phyloP scores from a whole-genome alignment of 345 rosid species.

The Populus alba region DNA sequence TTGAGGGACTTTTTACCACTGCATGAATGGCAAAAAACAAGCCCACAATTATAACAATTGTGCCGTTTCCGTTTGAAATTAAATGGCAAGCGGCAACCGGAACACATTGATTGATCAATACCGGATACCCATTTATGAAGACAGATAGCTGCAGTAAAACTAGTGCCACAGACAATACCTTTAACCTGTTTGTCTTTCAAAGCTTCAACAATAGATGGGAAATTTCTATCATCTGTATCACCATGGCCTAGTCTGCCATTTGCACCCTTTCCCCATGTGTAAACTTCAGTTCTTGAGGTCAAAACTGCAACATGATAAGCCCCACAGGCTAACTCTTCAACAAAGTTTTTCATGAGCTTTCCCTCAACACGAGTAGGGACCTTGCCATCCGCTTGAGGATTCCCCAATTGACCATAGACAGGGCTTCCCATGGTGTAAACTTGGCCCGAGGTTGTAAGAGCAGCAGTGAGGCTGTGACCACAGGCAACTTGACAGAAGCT shows the following conservation, averaged over 20 bases:
- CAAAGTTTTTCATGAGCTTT: slow-evolving; percentile 37
- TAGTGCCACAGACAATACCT: slow-evolving; percentile 52
- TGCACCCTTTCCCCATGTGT: slow-evolving; percentile 66
- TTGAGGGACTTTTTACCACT: slow-evolving; percentile 52
- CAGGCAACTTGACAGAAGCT: slow-evolving; percentile 60
- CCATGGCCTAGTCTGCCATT: slow-evolving; percentile 67
- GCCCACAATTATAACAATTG: slow-evolving; percentile 71
- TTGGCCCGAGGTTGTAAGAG: slow-evolving; percentile 46
- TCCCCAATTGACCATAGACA: slow-evolving; percentile 48
- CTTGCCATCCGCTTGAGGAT: slow-evolving; percentile 35
- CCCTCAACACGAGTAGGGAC: slow-evolving; percentile 49
- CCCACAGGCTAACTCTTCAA: slow-evolving; percentile 62
- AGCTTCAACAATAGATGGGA: slow-evolving; percentile 57
- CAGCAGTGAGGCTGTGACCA: slow-evolving; percentile 56
- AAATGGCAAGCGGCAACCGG: slow-evolving; percentile 49
- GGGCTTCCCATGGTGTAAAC: slow-evolving; percentile 54
- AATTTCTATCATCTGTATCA: slow-evolving; percentile 37
- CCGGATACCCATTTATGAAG: slow-evolving; percentile 50
- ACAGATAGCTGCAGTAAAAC: slow-evolving; percentile 57
- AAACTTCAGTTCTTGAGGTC: slow-evolving; percentile 58
- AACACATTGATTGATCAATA: slow-evolving; percentile 48
- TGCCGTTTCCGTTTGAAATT: slow-evolving; percentile 63
- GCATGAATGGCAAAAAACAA: slow-evolving; percentile 55
- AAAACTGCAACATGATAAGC: slow-evolving; percentile 56
- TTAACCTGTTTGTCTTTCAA: slow-evolving; percentile 56